Conservation (phyloP, 2,329 filamentous ascomycete species). For the Berkeleyomyces basicola region DNA sequence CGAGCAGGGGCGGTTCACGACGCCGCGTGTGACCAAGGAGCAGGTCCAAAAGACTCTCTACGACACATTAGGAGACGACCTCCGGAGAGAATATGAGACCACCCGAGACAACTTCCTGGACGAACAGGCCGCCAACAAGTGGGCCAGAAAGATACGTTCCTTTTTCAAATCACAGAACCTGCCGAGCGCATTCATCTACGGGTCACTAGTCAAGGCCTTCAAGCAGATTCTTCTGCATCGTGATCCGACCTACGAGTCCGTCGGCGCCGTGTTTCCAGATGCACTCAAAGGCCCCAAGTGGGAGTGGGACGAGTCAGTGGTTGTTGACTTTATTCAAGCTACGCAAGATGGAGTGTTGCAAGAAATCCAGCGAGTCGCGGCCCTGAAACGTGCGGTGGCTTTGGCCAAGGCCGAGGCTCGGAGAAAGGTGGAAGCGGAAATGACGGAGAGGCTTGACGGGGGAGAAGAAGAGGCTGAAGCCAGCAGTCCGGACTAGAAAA, state of each 20-base stretch:
- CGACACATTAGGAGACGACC: not conserved
- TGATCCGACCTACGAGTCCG: slow-evolving; percentile 24
- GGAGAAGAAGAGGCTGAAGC: not conserved
- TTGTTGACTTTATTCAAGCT: slow-evolving; percentile 28
- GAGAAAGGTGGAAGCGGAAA: not conserved
- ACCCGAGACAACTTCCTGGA: slow-evolving; percentile 27
- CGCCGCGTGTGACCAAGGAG: slow-evolving; percentile 15
- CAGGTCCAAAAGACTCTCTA: not conserved
- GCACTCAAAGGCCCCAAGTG: slow-evolving; percentile 20
- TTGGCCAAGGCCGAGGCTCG: slow-evolving; percentile 18
- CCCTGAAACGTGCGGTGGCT: slow-evolving; percentile 7
- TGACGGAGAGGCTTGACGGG: not conserved
- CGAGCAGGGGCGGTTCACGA: slow-evolving; percentile 22
- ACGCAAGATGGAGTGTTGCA: slow-evolving; percentile 17
- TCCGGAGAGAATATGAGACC: slow-evolving; percentile 25
- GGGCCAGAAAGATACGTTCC: slow-evolving; percentile 28
- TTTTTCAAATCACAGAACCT: slow-evolving; percentile 19
- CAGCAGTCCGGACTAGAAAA: not conserved
- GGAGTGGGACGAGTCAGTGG: slow-evolving; percentile 27
- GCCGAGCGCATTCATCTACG: slow-evolving; percentile 14
- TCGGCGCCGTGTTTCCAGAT: slow-evolving; percentile 2
- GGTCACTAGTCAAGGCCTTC: slow-evolving; percentile 25
- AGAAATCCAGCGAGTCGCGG: not conserved
- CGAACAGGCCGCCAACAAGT: slow-evolving; percentile 25
- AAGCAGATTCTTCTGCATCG: slow-evolving; percentile 33